A percentile compares a stretch with the other conserved stretches of the same genome.
Evolutionary conservation across 163 green algal species (phyloP).

Genomic region (Scenedesmus sp.): DNA sequence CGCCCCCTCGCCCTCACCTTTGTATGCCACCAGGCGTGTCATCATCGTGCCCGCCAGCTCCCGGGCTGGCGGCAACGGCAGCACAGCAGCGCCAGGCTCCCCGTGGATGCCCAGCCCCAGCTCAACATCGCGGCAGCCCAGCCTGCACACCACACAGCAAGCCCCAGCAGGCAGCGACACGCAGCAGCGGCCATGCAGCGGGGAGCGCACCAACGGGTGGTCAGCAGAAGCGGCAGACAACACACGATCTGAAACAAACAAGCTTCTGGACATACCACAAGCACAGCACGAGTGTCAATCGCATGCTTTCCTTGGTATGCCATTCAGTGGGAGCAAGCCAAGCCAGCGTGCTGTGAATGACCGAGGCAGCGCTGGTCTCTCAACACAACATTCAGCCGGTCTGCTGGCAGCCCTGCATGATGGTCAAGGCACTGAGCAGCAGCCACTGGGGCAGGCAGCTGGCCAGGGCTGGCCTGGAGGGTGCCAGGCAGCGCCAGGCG

Average conservation of each 20-base stretch:
- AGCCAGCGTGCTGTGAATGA: no score
- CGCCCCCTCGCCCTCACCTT: background rate
- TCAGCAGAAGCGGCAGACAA: no score
- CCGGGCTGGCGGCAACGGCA: constrained; percentile 39
- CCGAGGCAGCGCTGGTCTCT: background rate
- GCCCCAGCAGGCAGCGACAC: no score
- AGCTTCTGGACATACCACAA: no score
- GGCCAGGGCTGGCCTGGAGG: background rate
- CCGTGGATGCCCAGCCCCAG: constrained; percentile 94
- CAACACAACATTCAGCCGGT: background rate
- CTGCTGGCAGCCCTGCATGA: background rate
- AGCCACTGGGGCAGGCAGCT: background rate
- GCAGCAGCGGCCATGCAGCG: no score
- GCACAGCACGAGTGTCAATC: background rate
- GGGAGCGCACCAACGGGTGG: no score
- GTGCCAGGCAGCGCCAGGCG: background rate
- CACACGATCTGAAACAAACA: no score
- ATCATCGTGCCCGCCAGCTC: constrained; percentile 67
- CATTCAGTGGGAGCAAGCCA: no score
- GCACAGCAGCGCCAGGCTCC: constrained; percentile 80
- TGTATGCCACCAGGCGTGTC: constrained; percentile 36
- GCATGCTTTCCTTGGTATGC: no score
- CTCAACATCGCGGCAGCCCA: constrained; percentile 76
- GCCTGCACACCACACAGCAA: background rate
- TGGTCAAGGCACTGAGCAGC: background rate